phyloP scores from a whole-genome alignment of 495 filamentous ascomycete species.

The Xylaria bambusicola region DNA sequence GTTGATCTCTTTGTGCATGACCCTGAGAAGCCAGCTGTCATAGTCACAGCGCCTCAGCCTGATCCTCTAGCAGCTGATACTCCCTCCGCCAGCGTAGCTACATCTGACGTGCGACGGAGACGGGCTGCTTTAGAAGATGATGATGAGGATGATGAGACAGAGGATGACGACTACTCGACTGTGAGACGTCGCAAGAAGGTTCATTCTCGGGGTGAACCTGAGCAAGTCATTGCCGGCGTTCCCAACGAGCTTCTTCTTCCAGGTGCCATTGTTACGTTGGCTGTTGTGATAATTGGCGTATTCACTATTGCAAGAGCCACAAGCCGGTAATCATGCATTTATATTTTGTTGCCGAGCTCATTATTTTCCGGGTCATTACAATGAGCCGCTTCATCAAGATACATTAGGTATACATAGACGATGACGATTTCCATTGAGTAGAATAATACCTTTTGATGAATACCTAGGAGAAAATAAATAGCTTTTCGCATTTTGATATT shows the following conservation, averaged over 20 bases:
- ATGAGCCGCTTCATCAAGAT: not conserved
- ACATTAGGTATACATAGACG: conserved; percentile 21
- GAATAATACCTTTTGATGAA: conserved; percentile 9
- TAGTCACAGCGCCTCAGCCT: conserved; percentile 66
- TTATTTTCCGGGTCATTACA: conserved; percentile 7
- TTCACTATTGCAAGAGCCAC: conserved; percentile 84
- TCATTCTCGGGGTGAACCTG: conserved; percentile 43
- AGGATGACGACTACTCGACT: conserved; percentile 59
- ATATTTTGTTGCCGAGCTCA: conserved; percentile 7
- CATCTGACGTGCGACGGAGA: conserved; percentile 60
- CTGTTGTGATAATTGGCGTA: conserved; percentile 89
- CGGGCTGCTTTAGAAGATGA: conserved; percentile 48
- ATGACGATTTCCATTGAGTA: conserved; percentile 14
- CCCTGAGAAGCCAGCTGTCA: conserved; percentile 77
- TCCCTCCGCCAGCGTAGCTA: conserved; percentile 48
- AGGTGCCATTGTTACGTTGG: conserved; percentile 91
- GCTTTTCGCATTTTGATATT: too few species aligned
- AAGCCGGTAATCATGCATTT: conserved; percentile 52
- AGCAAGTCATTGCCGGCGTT: conserved; percentile 85
- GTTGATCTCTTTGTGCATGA: conserved; percentile 98
- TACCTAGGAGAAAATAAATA: too few species aligned
- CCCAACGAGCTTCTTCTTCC: conserved; percentile 94
- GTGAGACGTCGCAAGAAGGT: conserved; percentile 43
- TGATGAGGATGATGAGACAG: conserved; percentile 57
- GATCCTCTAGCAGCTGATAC: conserved; percentile 50